Evolutionary conservation across 108 stramenopile genomes (phyloP), one percentile per base, ranked within the genome.

Genomic region (Skeletonema marinoi): DNA sequence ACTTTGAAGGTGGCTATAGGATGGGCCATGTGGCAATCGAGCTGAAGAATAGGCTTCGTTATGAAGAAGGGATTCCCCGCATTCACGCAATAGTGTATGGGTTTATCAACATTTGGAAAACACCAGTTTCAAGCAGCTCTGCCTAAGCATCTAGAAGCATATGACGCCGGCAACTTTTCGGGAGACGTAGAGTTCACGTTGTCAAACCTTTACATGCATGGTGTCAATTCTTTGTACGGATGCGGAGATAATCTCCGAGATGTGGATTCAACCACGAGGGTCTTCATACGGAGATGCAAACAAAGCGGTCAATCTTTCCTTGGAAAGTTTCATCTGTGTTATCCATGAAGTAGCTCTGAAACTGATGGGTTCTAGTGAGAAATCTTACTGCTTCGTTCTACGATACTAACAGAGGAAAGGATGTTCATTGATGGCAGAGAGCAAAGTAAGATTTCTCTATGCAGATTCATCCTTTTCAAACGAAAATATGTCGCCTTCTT

Each of bases 1-100:
- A 77, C 42, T 60, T 80, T 48, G 75, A 85, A 12, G 81, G 81
- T 48, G 82, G 85, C 13, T 77, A 82, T 62, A 73, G 70, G 39
- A 83, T 66, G 48, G 78, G 74, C 38, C 48, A 70, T 30, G n/a
- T 86, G 11, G 73, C 78, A 9, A 42, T 83, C 3, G 70, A 77
- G 10, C 32, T 31, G 42, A 39, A 68, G 33, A n/a, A 54, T 11
- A 67, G 39, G 35, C 44, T 73, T 21, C 17, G 21, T 32, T 50
- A 8, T 42, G 25, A 60, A 41, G 35, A 74, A n/a, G 50, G 35
- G 8, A 50, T 60, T 44, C 70, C 25, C 67, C 76, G 85, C 25
- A 65, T 61, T 60, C 64, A 59, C 32, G 69, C 39, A 58, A 39
- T 17, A 70, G 50, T 65, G 56, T 78, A 32, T 63, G 65, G 72